Base-by-base conservation (phyloP, 176 grass and related monocot species). In the Zoysia pacifica region DNA sequence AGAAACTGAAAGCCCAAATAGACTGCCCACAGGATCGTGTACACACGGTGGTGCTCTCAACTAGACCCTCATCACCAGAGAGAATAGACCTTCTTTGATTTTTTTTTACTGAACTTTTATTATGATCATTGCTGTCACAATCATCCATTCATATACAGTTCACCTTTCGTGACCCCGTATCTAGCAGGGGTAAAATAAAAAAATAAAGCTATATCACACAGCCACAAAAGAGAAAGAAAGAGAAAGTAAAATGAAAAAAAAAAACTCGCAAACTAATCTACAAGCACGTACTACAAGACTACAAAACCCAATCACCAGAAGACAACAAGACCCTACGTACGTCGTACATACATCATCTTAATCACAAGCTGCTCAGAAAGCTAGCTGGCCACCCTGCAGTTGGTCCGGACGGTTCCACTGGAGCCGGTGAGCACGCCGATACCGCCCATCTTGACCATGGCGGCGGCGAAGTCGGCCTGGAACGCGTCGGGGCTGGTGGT, bases 361-460 rank as follows among this genome's bases (percentile, higher is more conserved):
- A 55, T 71, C 37, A 62, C 70, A 4, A 18, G 15, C 6, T 1
- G 0, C 65, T 19, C 51, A 5, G 45, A 48, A 7, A 47, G 6
- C 8, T 28, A 40, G 9, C 11, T 72, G 79, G 12, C 54, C 2
- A 77, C 86, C 69, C 93, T 88, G 88, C 97, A 99, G 78, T 90
- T 86, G 9, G 76, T 61, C 81, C 97, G 77, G 44, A 99, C 74
- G 81, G 84, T 68, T 0, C 97, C 97, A 37, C 45, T 11, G 51
- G 0, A 6, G 35, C 88, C 97, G 45, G 88, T 96, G 83, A 95
- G 86, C 40, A 93, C 90, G 1, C 69, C 79, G 51, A 93, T 72
- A 45, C 15, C n/a, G 1, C 97, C 96, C 97, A 99, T 96, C 88
- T 86, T 93, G 62, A 88, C 48, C 86, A 99, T 99, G 56, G 88